Conservation (phyloP, 1,284 basidiomycete genomes). For the Boletellus deceptivus region DNA sequence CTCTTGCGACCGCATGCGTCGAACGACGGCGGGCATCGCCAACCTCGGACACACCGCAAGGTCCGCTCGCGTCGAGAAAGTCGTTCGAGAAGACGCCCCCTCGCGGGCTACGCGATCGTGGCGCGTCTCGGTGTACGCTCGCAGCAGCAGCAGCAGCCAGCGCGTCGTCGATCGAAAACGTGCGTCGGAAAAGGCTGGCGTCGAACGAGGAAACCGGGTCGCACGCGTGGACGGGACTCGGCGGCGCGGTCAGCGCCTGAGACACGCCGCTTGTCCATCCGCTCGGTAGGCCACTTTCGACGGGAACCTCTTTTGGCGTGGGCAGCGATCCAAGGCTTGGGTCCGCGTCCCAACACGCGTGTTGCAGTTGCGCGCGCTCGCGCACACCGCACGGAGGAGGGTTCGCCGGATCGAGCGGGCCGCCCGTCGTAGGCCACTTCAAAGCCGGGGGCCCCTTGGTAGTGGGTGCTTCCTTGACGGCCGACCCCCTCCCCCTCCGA, state of each 20-base stretch:
- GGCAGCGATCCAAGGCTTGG: background rate
- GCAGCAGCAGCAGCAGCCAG: background rate
- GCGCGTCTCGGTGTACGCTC: background rate
- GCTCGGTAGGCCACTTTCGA: background rate
- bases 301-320: background rate
- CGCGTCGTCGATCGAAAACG: background rate
- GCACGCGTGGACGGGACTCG: background rate
- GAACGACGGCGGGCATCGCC: background rate
- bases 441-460: background rate
- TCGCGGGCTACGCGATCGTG: slow-evolving; percentile 6
- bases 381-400: slow-evolving; percentile 13
- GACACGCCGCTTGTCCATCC: slow-evolving; percentile 1
- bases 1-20: too few relatives aligned
- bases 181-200: background rate
- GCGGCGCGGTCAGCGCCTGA: background rate
- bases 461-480: background rate
- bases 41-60: background rate
- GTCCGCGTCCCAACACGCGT: background rate
- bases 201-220: background rate
- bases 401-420: slow-evolving; percentile 28
- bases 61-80: slow-evolving; percentile 10
- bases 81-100: slow-evolving; percentile 18
- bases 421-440: slow-evolving; percentile 25
- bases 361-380: background rate
- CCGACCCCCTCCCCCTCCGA: background rate